Base-by-base conservation (phyloP, 441 rosid species). In the Cnidoscolus chayamansa region DNA sequence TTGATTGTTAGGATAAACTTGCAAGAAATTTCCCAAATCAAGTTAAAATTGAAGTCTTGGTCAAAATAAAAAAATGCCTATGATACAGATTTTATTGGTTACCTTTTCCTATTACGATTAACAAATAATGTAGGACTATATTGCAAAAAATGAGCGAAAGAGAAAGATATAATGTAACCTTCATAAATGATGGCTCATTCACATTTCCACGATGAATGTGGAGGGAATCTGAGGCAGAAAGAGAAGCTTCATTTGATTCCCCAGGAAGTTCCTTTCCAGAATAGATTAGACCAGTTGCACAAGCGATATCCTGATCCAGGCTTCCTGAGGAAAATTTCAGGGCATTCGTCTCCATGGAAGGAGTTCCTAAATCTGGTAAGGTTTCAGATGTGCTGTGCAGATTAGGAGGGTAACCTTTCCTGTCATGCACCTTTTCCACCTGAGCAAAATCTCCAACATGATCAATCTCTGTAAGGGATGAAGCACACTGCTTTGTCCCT, bases 141-240 rank as follows among this genome's bases (percentile, higher is more conserved):
- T 50, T 15, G 9, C 20, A 50, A 63, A 47, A n/a, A 70, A 64
- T 51, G 56, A 71, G 74, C 73, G 70, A n/a, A 70, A 57, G 65
- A 68, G 57, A 75, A 63, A 72, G 64, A 75, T 57, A 57, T 70
- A 73, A 48, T 32, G 73, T 82, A 7, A 57, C 64, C 66, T 88
- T 89, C 88, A 85, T 79, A 55, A 72, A 73, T 32, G 84, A 80
- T 51, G 72, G 43, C 67, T 77, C 80, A 71, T 71, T 73, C 71
- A 68, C 47, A 73, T 17, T 56, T 49, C 70, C 77, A 70, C 66
- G 77, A 68, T 66, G 74, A 48, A 63, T 7, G 75, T 68, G 49
- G 64, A 76, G 64, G 62, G 86, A 84, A 78, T 79, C 80, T 77
- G 77, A 73, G 45, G 61, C 78, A 74, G 45, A 65, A 76, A 71